Base-by-base conservation (phyloP, 139 green algal genomes). In the Tetraselmis chui region DNA sequence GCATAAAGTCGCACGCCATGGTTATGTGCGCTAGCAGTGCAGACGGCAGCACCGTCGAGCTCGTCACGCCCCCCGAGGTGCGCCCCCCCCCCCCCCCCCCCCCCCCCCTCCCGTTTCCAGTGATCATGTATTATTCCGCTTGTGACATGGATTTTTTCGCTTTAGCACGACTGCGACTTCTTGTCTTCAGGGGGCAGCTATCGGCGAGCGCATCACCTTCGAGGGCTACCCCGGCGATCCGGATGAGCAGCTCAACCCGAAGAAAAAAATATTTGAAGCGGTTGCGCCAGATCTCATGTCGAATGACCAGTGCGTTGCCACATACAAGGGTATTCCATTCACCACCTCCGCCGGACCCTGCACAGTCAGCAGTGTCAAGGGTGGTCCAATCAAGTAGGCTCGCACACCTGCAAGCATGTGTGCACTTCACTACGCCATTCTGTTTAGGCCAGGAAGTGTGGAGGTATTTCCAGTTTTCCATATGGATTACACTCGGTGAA, bases 211-310 rank as follows among this genome's bases (percentile, higher is more conserved):
- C 18, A 87, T 99, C 0, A 87, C 30, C 0, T 90, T 93, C 1
- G 87, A 92, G 29, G 93, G 92, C 29, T 98, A 86, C 83, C 59
- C 28, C 0, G 91, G 88, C 1, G 89, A 94, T 78, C 90, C 95
- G 1, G 94, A 98, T 86, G 90, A 91, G 85, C 83, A 92, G 87
- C 89, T 98, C n/a, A 94, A 96, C 80, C 93, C 93, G 22, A 96
- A 96, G 84, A 96, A 97, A 87, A 96, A 97, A 82, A 79, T 97
- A 2, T 95, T 94, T 84, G 95, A 98, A 84, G 79, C 83, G 76
- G 92, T 96, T 80, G 78, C 84, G 58, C 86, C 89, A 2, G 91
- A 96, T 28, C 87, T 97, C 45, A 75, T 45, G 28, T 93, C 89
- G 1, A 86, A 86, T 59, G 84, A 83, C 1, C 85, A 91, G 2